These are phyloP conservation scores for Aureobasidium sp. DNA, from an alignment of 2,329 filamentous ascomycete genomes.

Conservation along the genomic window DNA sequence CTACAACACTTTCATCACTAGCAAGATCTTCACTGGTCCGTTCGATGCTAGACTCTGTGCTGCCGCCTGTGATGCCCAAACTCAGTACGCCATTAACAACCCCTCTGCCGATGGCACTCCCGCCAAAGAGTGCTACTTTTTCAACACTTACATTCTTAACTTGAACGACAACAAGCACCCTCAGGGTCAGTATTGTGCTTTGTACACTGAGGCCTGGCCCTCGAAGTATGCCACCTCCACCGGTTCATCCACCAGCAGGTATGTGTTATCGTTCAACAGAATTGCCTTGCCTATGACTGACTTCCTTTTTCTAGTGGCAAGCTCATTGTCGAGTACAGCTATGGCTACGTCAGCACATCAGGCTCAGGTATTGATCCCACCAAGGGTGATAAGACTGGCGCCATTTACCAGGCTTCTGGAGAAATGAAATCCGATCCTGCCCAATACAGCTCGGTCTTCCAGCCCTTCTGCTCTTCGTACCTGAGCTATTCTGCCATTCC, in stretches of 20 bases:
- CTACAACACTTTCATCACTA: conserved; percentile 21
- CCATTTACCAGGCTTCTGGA: conserved; percentile 18
- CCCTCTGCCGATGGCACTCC: conserved; percentile 7
- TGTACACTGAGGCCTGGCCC: conserved; percentile 24
- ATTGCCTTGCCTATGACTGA: conserved; percentile 1
- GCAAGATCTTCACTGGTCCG: conserved; percentile 22
- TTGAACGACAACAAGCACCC: conserved; percentile 23
- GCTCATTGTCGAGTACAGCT: conserved; percentile 18
- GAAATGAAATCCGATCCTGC: conserved; percentile 15
- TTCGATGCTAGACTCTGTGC: conserved; percentile 23
- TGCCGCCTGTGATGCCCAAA: conserved; percentile 19
- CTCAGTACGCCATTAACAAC: conserved; percentile 12
- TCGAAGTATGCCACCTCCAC: conserved; percentile 22
- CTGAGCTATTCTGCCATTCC: conserved; percentile 6
- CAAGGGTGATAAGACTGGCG: conserved; percentile 10
- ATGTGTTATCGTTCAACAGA: not conserved
- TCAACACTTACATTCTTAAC: conserved; percentile 28
- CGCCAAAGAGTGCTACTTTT: conserved; percentile 27
- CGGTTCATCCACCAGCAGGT: not conserved
- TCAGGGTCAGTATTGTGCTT: conserved; percentile 26
- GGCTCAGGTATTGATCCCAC: conserved; percentile 12
- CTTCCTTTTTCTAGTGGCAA: conserved; percentile 10
- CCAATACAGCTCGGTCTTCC: conserved; percentile 14
- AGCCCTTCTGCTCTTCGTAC: conserved; percentile 19
- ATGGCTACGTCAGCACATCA: conserved; percentile 15